Base-by-base conservation (phyloP, 768 basidiomycete genomes). In the Suillus tomentosus region DNA sequence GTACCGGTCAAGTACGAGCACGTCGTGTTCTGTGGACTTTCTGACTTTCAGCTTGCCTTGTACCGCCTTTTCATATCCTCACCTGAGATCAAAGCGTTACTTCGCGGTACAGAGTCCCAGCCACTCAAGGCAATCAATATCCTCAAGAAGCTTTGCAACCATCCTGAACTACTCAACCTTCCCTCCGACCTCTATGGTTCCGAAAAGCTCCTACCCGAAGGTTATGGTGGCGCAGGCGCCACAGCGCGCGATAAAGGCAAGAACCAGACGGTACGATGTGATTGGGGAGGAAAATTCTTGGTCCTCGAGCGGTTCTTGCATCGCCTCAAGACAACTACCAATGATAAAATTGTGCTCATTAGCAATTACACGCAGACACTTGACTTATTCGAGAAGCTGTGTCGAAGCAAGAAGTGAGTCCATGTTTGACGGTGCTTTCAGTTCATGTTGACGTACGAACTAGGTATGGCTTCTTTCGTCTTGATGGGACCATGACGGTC, bases 1-100 rank as follows among this genome's bases (percentile, higher is more conserved):
- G 96, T 99, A 36, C 97, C 97, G 10, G 94, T 99, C 78, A 99
- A 99, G 76, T 99, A 99, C 78, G 97, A 99, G 74, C 95, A 98
- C 65, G 92, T 98, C 65, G 95, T 98, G 0, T 98, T 97, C 77
- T 98, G 95, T 74, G 83, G 86, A 48, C 84, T 92, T 5, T 94
- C 93, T 2, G 81, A 89, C 17, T 88, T 97, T 69, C 95, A 98
- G 69, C 78, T 93, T 15, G 80, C 91, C 8, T 80, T 98, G 3
- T 98, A 98, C 73, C 88, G 88, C 56, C 82, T 93, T 37, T 98
- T 98, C 72, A 96, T 96, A 66, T 89, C 88, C 3, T 96, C 95
- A 2, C 94, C 94, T 8, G 94, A 94, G 71, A 96, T 96, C 70
- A 92, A 93, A 72, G 91, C 92, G 15, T 79, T 97, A 1, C 84